Evolutionary conservation across 805 yeast species (phyloP), one percentile per base, ranked within the genome.

Genomic region (Vanderwaltozyma tropicalis): DNA sequence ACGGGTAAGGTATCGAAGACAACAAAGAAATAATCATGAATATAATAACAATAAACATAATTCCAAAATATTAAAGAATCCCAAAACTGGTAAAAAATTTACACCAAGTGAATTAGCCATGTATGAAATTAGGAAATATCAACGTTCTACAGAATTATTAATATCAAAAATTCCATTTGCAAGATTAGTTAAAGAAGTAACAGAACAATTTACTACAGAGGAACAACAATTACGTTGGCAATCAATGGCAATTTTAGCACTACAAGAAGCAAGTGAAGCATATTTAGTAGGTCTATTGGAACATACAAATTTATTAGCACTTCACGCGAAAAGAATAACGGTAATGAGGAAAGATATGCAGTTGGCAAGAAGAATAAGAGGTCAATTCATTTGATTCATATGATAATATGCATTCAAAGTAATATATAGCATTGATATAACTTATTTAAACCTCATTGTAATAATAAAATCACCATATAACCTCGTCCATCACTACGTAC

Each of bases 341-440:
- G 80, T 82, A 25, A 82, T 81, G 89, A 82, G 79, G 50, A 80
- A 78, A 56, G 94, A 82, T 54, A 76, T 82, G 43, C 88, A 81
- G 52, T 62, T 82, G 46, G 92, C 92, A 3, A 69, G 92, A 62
- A 67, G 89, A 57, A 74, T 81, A 30, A 68, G 88, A 48, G 88
- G 87, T 5, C 69, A 58, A 30, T 60, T 59, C 35, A 54, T 55
- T 17, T 56, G 41, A 33, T 13, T n/a, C n/a, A n/a, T n/a, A n/a
- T n/a, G n/a, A n/a, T n/a, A n/a, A n/a, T n/a, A n/a, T n/a, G n/a
- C n/a, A n/a, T n/a, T n/a, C n/a, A n/a, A n/a, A n/a, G n/a, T n/a
- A n/a, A n/a, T n/a, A n/a, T n/a, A n/a, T n/a, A n/a, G n/a, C n/a
- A n/a, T n/a, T n/a, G n/a, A n/a, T n/a, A n/a, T n/a, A n/a, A n/a